Conservation (phyloP, 2,329 filamentous ascomycete genomes). For the Diaporthe caulivora region DNA sequence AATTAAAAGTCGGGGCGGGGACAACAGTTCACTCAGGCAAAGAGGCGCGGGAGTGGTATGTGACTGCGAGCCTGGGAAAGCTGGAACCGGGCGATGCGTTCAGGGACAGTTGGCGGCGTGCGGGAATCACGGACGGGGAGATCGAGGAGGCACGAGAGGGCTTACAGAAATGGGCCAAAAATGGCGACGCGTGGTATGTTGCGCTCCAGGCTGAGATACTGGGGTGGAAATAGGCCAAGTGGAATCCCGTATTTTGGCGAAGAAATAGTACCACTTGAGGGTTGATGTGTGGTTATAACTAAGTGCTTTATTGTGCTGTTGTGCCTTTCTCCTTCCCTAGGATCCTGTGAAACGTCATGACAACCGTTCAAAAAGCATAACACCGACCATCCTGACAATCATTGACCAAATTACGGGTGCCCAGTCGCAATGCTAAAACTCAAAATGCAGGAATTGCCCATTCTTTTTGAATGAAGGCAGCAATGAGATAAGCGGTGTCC, state of each 20-base stretch:
- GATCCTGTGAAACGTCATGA: neutral
- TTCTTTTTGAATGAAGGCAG: slow-evolving; percentile 29
- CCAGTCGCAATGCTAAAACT: slow-evolving; percentile 1
- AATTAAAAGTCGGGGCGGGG: slow-evolving; percentile 47
- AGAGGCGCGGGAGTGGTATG: slow-evolving; percentile 47
- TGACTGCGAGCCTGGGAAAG: slow-evolving; percentile 45
- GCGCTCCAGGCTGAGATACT: slow-evolving; percentile 53
- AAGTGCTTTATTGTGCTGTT: neutral
- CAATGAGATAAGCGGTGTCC: slow-evolving; percentile 34
- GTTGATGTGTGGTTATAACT: too few species aligned
- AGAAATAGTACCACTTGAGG: too few species aligned
- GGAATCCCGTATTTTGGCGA: neutral
- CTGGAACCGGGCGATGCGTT: slow-evolving; percentile 41
- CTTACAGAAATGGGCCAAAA: slow-evolving; percentile 50
- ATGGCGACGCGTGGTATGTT: slow-evolving; percentile 54
- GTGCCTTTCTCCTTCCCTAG: slow-evolving; percentile 5
- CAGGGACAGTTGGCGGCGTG: slow-evolving; percentile 51
- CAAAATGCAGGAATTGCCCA: slow-evolving; percentile 22
- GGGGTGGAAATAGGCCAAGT: slow-evolving; percentile 51
- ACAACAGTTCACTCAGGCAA: slow-evolving; percentile 45
- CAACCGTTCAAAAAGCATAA: neutral
- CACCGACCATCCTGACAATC: neutral
- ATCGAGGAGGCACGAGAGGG: slow-evolving; percentile 49
- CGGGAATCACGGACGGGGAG: slow-evolving; percentile 51
- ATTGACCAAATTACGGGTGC: slow-evolving; percentile 14